These are phyloP conservation scores for Parasitella parasitica DNA, from an alignment of 371 early-diverging fungal genomes.

Conservation along the genomic window DNA sequence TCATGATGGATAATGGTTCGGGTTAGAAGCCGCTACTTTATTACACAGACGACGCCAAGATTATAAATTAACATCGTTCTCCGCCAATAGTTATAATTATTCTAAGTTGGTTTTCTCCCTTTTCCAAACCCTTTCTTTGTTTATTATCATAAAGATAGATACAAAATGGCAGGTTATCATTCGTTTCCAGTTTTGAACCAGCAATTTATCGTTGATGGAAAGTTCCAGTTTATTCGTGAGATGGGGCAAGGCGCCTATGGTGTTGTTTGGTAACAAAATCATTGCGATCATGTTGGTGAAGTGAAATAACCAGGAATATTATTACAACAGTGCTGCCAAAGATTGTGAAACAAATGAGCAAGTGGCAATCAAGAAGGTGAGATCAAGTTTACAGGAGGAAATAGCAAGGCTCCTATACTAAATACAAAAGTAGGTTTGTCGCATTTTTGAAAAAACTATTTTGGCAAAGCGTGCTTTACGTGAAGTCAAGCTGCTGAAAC, in stretches of 20 bases:
- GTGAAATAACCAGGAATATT: neutral
- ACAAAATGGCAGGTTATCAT: conserved; percentile 48
- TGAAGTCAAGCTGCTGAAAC: conserved; percentile 86
- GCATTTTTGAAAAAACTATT: conserved; percentile 78
- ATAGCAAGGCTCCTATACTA: neutral
- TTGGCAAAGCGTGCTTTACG: conserved; percentile 86
- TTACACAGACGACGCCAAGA: too few species aligned
- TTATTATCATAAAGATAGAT: too few species aligned
- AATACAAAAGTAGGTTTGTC: conserved; percentile 33
- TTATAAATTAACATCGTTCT: too few species aligned
- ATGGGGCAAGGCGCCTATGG: conserved; percentile 95
- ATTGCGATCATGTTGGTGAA: neutral
- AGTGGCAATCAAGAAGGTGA: conserved; percentile 92
- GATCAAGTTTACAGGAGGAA: neutral
- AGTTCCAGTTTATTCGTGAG: conserved; percentile 82
- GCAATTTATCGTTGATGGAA: conserved; percentile 71
- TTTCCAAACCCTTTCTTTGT: too few species aligned
- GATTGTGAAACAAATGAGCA: conserved; percentile 78
- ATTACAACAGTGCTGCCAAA: conserved; percentile 68
- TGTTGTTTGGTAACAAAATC: conserved; percentile 70
- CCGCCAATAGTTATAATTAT: too few species aligned
- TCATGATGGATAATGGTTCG: too few species aligned
- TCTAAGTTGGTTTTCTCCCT: too few species aligned
- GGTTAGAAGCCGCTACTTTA: too few species aligned
- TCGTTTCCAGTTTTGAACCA: conserved; percentile 69